Evolutionary conservation across 2,329 filamentous ascomycete species (phyloP).

Genomic region (Colletotrichum euphorbiae): DNA sequence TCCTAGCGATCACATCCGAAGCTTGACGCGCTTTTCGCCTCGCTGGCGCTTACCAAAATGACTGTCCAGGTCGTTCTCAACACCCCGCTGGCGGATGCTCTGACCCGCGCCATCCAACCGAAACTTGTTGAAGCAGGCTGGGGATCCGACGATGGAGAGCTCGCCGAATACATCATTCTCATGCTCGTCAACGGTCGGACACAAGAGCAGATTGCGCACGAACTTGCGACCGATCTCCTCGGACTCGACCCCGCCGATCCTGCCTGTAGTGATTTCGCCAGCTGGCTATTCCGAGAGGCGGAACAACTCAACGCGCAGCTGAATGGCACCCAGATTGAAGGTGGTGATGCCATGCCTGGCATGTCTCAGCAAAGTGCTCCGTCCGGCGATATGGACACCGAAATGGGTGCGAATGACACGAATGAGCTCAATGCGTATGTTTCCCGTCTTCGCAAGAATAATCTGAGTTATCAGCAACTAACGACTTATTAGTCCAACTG

Average conservation of each 20-base stretch:
- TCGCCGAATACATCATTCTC: constrained; percentile 96
- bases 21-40: constrained; percentile 19
- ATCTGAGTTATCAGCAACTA: constrained; percentile 48
- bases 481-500: constrained; percentile 79
- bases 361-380: constrained; percentile 51
- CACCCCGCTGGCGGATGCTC: constrained; percentile 85
- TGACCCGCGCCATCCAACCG: constrained; percentile 85
- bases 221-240: constrained; percentile 89
- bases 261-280: constrained; percentile 84
- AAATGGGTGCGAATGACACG: constrained; percentile 73
- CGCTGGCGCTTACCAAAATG: constrained; percentile 65
- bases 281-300: constrained; percentile 94
- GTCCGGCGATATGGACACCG: constrained; percentile 70
- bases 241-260: constrained; percentile 85
- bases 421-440: constrained; percentile 71
- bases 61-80: constrained; percentile 80
- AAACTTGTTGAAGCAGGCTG: constrained; percentile 95
- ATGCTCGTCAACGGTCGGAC: constrained; percentile 98
- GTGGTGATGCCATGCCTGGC: constrained; percentile 45
- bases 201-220: constrained; percentile 86
- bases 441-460: constrained; percentile 16
- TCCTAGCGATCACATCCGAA: constrained; percentile 22
- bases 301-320: constrained; percentile 73
- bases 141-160: constrained; percentile 85
- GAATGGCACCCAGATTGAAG: constrained; percentile 59